Evolutionary conservation across 2,329 filamentous ascomycete genomes (phyloP).

Genomic region (Penicillium sp.): DNA sequence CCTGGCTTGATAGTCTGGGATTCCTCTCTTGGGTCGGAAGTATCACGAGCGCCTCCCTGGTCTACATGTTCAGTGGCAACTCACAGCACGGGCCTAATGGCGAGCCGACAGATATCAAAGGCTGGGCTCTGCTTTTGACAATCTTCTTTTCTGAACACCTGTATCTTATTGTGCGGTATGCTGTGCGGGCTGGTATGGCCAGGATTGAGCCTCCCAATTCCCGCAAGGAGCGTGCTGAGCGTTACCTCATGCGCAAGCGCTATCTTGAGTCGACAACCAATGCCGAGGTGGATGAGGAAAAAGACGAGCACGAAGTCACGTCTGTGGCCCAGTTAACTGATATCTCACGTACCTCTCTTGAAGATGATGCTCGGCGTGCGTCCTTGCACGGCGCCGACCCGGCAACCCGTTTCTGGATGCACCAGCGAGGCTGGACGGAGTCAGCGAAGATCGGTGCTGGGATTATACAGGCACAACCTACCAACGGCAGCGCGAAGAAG

Average conservation of each 20-base stretch:
- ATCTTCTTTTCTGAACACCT: conserved; percentile 86
- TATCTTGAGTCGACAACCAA: conserved; percentile 58
- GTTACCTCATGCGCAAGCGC: conserved; percentile 75
- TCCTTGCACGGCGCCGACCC: conserved; percentile 34
- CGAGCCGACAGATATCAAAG: conserved; percentile 61
- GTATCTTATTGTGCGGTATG: conserved; percentile 74
- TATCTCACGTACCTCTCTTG: conserved; percentile 39
- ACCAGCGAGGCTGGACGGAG: conserved; percentile 47
- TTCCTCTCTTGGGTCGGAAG: conserved; percentile 94
- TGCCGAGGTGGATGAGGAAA: conserved; percentile 24
- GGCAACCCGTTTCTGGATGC: conserved; percentile 44
- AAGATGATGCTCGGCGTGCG: conserved; percentile 43
- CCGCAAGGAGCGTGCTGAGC: conserved; percentile 78
- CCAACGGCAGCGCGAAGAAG: conserved; percentile 33
- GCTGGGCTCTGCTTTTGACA: conserved; percentile 75
- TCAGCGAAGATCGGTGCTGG: conserved; percentile 39
- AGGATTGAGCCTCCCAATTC: conserved; percentile 84
- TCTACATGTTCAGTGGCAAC: conserved; percentile 77
- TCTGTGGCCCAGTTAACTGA: conserved; percentile 18
- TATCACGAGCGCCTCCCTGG: conserved; percentile 79
- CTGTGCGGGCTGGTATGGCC: conserved; percentile 68
- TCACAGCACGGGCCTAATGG: conserved; percentile 51
- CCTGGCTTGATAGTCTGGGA: conserved; percentile 83
- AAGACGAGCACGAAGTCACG: conserved; percentile 9
- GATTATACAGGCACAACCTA: conserved; percentile 39